These are phyloP conservation scores for Ascochyta fabae DNA, from an alignment of 2,329 filamentous ascomycete genomes.

Conservation along the genomic window DNA sequence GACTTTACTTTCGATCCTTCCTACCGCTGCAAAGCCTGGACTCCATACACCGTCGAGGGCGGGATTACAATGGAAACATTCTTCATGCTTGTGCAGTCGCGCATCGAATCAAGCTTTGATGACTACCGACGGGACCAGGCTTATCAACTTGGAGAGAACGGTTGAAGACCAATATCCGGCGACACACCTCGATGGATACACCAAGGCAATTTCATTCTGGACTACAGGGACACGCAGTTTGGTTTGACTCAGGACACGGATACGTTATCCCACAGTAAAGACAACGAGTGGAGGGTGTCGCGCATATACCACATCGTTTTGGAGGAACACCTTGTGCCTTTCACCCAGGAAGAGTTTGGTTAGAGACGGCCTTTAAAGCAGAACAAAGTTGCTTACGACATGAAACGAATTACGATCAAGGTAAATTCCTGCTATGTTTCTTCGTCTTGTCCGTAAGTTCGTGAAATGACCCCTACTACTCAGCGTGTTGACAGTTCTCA, in stretches of 20 bases:
- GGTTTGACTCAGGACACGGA: background rate
- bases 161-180: background rate
- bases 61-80: conserved; percentile 18
- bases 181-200: background rate
- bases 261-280: background rate
- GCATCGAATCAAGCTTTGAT: conserved; percentile 13
- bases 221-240: background rate
- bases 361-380: background rate
- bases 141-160: conserved; percentile 3
- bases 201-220: background rate
- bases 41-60: conserved; percentile 15
- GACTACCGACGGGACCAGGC: conserved; percentile 12
- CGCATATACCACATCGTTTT: background rate
- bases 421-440: background rate
- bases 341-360: background rate
- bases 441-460: background rate
- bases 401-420: conserved; percentile 1
- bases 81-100: conserved; percentile 14
- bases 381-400: background rate
- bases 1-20: conserved; percentile 20
- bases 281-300: background rate
- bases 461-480: background rate
- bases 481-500: too few species aligned
- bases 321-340: background rate
- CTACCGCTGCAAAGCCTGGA: conserved; percentile 18